phyloP scores from a whole-genome alignment of 441 rosid species.

The Pelargonium fulgidum region DNA sequence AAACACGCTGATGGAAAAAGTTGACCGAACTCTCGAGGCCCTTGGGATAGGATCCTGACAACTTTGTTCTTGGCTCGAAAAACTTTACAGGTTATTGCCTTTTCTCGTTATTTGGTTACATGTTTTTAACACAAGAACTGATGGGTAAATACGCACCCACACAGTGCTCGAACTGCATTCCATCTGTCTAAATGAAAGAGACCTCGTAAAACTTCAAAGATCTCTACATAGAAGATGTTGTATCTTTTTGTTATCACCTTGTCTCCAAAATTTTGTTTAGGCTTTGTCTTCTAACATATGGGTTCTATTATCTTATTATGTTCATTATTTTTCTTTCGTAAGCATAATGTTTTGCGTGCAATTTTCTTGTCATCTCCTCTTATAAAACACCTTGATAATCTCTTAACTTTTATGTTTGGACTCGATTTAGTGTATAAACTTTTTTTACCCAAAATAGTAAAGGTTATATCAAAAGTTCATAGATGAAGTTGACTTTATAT shows the following conservation, averaged over 20 bases:
- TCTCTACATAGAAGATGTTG: neutral
- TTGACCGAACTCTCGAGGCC: neutral
- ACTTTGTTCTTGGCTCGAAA: constrained; percentile 17
- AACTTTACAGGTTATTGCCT: constrained; percentile 13
- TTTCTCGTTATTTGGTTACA: constrained; percentile 14
- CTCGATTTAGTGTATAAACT: too few relatives aligned
- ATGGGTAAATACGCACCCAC: constrained; percentile 18
- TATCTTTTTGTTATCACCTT: neutral
- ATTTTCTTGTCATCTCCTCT: too few relatives aligned
- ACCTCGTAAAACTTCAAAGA: neutral
- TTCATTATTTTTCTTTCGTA: too few relatives aligned
- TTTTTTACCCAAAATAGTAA: too few relatives aligned
- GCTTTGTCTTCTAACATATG: too few relatives aligned
- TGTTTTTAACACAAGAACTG: constrained; percentile 3
- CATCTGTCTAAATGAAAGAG: neutral
- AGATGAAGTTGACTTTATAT: too few relatives aligned
- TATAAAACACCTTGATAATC: too few relatives aligned
- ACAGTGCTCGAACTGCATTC: constrained; percentile 5
- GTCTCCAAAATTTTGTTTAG: too few relatives aligned
- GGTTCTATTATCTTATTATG: too few relatives aligned
- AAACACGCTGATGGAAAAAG: neutral
- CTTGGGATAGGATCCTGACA: constrained; percentile 16
- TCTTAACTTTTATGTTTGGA: too few relatives aligned
- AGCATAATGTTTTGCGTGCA: too few relatives aligned
- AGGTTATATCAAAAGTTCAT: too few relatives aligned